These are phyloP conservation scores for Monotropa hypopitys DNA, from an alignment of 179 eudicot genomes.

Conservation along the genomic window DNA sequence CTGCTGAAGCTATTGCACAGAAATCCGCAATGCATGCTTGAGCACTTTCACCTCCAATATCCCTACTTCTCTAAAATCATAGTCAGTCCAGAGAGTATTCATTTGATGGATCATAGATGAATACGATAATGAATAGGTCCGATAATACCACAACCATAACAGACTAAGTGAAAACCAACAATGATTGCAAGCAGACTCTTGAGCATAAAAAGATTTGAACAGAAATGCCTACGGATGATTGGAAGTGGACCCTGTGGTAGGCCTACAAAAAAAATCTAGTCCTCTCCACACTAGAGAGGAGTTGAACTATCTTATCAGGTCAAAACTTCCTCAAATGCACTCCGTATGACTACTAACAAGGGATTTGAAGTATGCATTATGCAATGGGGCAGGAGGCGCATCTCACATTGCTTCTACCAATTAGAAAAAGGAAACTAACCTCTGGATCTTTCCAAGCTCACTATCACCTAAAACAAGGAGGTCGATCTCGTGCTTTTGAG, in stretches of 20 bases:
- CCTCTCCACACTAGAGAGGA: not conserved
- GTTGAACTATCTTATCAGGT: not conserved
- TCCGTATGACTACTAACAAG: not conserved
- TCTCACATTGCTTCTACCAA: not conserved
- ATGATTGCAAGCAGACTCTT: not conserved
- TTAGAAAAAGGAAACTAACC: not conserved
- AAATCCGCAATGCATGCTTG: not conserved
- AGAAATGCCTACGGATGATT: no score
- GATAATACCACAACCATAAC: not conserved
- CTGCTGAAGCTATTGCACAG: not conserved
- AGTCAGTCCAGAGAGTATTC: not conserved
- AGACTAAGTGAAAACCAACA: not conserved
- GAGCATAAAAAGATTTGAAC: no score
- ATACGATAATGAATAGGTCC: not conserved
- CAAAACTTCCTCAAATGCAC: not conserved
- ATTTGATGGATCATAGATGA: not conserved
- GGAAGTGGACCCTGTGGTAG: not conserved
- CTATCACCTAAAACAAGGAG: slow-evolving; percentile 8
- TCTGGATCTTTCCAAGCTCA: slow-evolving; percentile 10
- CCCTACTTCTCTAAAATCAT: not conserved
- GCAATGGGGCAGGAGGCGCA: not conserved
- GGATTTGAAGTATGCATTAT: not conserved
- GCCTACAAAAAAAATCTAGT: not conserved
- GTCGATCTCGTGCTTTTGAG: slow-evolving; percentile 1
- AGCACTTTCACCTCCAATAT: not conserved